These are phyloP conservation scores for Penicillium parvum DNA, from an alignment of 495 filamentous ascomycete species.

Conservation along the genomic window DNA sequence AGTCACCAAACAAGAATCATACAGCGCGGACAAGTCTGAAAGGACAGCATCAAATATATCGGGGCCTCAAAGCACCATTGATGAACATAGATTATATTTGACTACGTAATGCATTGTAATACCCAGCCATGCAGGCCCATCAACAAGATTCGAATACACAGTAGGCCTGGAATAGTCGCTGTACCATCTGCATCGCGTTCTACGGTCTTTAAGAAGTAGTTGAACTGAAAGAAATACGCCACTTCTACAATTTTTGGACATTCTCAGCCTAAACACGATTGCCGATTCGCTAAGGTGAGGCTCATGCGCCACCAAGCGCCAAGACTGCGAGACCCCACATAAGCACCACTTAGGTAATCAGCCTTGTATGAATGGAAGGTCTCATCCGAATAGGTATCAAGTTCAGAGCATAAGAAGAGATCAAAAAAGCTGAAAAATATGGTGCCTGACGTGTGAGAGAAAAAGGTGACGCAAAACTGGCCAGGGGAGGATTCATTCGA, in stretches of 20 bases:
- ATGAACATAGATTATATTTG: not conserved
- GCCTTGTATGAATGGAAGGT: no score
- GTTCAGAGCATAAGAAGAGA: no score
- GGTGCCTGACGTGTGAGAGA: no score
- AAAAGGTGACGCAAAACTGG: no score
- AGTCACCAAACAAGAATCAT: conserved; percentile 6
- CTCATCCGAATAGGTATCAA: no score
- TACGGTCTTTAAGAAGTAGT: not conserved
- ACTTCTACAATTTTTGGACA: not conserved
- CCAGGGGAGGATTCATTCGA: no score
- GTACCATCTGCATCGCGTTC: not conserved
- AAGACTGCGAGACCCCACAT: no score
- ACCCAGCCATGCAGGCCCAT: not conserved
- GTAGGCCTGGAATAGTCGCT: not conserved
- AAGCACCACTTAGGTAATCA: no score
- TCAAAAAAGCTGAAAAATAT: no score
- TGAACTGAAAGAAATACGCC: not conserved
- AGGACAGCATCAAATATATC: not conserved
- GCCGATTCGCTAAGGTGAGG: conserved; percentile 1
- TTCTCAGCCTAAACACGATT: not conserved
- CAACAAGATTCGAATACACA: not conserved
- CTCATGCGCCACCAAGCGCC: no score
- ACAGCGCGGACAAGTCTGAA: conserved; percentile 2
- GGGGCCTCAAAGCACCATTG: not conserved
- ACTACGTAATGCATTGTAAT: not conserved